Conservation (phyloP, 768 basidiomycete genomes). For the Coprinopsis strossmayeri region DNA sequence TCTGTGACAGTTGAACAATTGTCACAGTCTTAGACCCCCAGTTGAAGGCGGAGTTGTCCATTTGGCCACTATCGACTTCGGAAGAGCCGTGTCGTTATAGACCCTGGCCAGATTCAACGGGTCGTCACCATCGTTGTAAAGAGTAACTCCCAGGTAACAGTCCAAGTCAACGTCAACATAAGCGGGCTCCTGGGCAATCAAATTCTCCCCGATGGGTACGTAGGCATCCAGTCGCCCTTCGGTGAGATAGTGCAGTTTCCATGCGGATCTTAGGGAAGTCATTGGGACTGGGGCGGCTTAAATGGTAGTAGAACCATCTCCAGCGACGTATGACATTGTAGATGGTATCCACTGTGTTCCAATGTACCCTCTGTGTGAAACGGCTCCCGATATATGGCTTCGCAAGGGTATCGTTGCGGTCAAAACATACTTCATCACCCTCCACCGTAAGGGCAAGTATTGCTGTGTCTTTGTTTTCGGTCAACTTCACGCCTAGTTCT, state of each 20-base stretch:
- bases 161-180: conserved; percentile 14
- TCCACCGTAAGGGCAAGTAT: conserved; percentile 16
- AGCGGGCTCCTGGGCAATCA: conserved; percentile 23
- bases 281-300: conserved; percentile 16
- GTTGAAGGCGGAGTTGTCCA: no score
- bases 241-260: conserved; percentile 23
- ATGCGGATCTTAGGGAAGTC: conserved; percentile 22
- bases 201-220: conserved; percentile 19
- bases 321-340: conserved; percentile 15
- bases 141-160: conserved; percentile 25
- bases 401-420: conserved; percentile 18
- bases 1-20: no score
- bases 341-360: conserved; percentile 12
- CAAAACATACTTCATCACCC: conserved; percentile 16
- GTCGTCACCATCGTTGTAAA: conserved; percentile 25
- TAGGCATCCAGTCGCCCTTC: conserved; percentile 13
- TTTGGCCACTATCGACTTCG: no score
- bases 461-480: conserved; percentile 13
- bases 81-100: no score
- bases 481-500: conserved; percentile 13
- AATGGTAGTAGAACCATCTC: conserved; percentile 24
- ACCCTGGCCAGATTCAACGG: conserved; percentile 11
- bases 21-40: no score
- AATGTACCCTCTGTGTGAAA: conserved; percentile 14
- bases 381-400: conserved; percentile 16